These are phyloP conservation scores for Selaginella tamariscina DNA, from an alignment of 75 land plant genomes.

Conservation along the genomic window DNA sequence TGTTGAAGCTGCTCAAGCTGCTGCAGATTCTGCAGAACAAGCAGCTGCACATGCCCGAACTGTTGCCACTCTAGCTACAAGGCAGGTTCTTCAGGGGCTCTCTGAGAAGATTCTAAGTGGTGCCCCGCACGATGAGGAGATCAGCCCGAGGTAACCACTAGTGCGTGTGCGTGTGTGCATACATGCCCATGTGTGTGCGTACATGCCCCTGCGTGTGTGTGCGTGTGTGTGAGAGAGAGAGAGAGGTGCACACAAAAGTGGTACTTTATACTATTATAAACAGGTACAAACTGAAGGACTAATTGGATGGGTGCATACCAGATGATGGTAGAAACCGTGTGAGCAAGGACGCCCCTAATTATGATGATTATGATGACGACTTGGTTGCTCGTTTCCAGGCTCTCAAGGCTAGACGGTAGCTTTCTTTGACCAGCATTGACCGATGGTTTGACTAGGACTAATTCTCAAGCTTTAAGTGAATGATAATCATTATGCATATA, in stretches of 20 bases:
- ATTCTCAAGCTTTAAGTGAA: too few relatives aligned
- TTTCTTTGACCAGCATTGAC: too few relatives aligned
- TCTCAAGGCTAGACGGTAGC: background rate
- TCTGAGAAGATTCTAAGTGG: background rate
- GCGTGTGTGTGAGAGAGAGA: too few relatives aligned
- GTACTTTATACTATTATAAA: too few relatives aligned
- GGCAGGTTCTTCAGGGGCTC: background rate
- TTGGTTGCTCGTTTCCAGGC: background rate
- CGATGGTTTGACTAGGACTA: too few relatives aligned
- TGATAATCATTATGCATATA: too few relatives aligned
- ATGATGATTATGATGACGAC: background rate
- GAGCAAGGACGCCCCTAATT: background rate
- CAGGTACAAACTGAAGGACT: too few relatives aligned
- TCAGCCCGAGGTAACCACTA: background rate
- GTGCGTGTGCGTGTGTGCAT: background rate
- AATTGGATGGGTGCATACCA: background rate
- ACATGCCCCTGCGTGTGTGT: too few relatives aligned
- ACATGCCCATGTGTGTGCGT: too few relatives aligned
- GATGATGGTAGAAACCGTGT: background rate
- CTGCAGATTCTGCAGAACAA: conserved; percentile 58
- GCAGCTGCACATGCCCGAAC: conserved; percentile 68
- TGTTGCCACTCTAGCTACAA: conserved; percentile 48
- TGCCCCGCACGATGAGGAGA: background rate
- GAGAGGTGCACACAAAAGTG: too few relatives aligned
- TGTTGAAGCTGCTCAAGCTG: conserved; percentile 54